These are phyloP conservation scores for Oryza glaberrima DNA, from an alignment of 176 grass and related monocot genomes.

Conservation along the genomic window DNA sequence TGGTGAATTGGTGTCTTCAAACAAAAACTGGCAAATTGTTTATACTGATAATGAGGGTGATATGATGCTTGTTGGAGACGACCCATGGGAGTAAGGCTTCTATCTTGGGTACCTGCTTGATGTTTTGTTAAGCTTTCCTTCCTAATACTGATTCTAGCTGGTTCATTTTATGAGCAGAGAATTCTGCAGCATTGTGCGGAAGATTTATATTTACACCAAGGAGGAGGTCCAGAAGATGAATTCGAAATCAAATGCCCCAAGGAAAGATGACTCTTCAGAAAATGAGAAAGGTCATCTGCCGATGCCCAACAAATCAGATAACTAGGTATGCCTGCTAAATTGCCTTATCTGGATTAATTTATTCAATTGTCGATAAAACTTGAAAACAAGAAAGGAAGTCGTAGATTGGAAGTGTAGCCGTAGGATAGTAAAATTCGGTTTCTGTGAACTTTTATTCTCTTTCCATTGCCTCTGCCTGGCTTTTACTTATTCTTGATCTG, in stretches of 20 bases:
- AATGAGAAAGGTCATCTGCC: slow-evolving; percentile 43
- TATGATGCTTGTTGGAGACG: slow-evolving; percentile 99
- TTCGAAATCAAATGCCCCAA: slow-evolving; percentile 52
- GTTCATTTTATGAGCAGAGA: slow-evolving; percentile 58
- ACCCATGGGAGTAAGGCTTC: slow-evolving; percentile 85
- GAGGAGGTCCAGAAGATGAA: slow-evolving; percentile 96
- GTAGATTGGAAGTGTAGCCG: background rate
- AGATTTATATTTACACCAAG: slow-evolving; percentile 88
- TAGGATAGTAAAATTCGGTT: background rate
- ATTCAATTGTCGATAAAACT: background rate
- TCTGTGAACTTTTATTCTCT: background rate
- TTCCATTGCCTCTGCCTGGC: background rate
- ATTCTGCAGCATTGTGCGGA: slow-evolving; percentile 79
- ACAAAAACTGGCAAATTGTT: slow-evolving; percentile 79
- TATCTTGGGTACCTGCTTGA: background rate
- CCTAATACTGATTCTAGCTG: background rate
- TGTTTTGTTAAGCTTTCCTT: background rate
- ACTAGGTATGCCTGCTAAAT: slow-evolving; percentile 31
- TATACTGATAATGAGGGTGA: slow-evolving; percentile 96
- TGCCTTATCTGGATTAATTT: background rate
- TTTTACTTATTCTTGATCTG: background rate
- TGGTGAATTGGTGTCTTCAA: slow-evolving; percentile 62
- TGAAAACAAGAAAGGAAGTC: background rate
- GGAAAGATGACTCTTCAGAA: slow-evolving; percentile 48
- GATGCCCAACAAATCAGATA: slow-evolving; percentile 38